Percentiles rank a stretch among this genome's conserved stretches.
phyloP scores from a whole-genome alignment of 1,284 basidiomycete species.

The Thecaphora frezii region DNA sequence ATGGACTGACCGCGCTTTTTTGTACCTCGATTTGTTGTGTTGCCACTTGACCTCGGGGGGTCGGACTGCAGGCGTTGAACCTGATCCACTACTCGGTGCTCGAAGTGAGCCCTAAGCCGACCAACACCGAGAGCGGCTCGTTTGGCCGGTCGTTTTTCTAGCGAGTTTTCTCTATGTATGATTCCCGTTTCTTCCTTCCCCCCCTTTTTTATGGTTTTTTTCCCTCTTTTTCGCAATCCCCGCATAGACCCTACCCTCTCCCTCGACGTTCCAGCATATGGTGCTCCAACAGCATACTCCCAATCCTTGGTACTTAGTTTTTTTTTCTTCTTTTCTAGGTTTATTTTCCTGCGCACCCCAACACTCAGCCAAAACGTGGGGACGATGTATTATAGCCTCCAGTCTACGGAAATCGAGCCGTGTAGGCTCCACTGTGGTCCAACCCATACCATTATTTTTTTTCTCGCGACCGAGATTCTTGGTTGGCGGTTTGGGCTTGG shows the following conservation, averaged over 20 bases:
- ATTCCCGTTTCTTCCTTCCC: neutral
- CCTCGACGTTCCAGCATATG: neutral
- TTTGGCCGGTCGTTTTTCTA: conserved; percentile 56
- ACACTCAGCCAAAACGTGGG: no score
- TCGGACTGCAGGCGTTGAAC: conserved; percentile 79
- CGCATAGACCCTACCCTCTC: neutral
- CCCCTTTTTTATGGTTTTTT: neutral
- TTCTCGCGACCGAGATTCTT: no score
- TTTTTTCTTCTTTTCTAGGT: neutral
- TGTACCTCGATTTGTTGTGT: no score
- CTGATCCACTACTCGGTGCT: conserved; percentile 72
- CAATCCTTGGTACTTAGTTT: neutral
- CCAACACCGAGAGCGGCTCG: conserved; percentile 46
- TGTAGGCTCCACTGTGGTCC: neutral
- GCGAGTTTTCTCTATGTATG: neutral
- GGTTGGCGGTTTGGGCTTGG: no score
- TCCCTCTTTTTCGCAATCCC: no score
- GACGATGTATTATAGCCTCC: no score
- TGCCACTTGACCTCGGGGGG: no score
- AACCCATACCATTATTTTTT: conserved; percentile 1
- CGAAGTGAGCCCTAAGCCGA: conserved; percentile 52
- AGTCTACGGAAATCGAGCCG: no score
- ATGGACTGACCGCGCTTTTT: no score
- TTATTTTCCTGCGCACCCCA: neutral
- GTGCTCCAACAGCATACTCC: conserved; percentile 1